A percentile compares a stretch with the other conserved stretches of the same genome.
These are phyloP conservation scores for Vanderwaltozyma tropicalis DNA, from an alignment of 805 yeast species.

Conservation along the genomic window DNA sequence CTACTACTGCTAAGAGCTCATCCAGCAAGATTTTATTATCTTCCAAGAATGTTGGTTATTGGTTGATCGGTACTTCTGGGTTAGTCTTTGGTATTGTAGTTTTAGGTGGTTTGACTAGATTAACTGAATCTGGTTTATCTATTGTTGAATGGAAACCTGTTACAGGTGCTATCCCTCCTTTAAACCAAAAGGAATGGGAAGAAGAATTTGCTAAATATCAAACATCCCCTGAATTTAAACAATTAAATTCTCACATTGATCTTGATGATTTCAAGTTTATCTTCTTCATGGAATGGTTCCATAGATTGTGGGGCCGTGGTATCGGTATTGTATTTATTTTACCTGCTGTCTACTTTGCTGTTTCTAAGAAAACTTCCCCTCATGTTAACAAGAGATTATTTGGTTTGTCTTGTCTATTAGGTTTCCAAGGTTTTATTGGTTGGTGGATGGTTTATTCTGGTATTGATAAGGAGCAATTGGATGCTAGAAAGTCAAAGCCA, in stretches of 20 bases:
- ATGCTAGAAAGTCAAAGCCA: constrained; percentile 83
- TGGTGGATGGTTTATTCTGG: constrained; percentile 99
- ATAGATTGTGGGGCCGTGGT: constrained; percentile 82
- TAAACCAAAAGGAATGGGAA: constrained; percentile 73
- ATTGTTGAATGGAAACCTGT: constrained; percentile 99
- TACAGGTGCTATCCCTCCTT: constrained; percentile 89
- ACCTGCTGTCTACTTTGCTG: constrained; percentile 79
- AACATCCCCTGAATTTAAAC: constrained; percentile 83
- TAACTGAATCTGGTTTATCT: constrained; percentile 91
- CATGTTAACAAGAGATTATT: constrained; percentile 58
- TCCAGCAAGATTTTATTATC: constrained; percentile 14
- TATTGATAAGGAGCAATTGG: constrained; percentile 65
- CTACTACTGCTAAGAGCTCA: background rate
- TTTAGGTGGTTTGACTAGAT: constrained; percentile 90
- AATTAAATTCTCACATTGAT: constrained; percentile 70
- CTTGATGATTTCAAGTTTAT: constrained; percentile 91
- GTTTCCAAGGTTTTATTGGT: constrained; percentile 90
- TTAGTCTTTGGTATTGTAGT: constrained; percentile 91
- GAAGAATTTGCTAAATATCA: constrained; percentile 72
- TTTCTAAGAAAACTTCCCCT: constrained; percentile 51
- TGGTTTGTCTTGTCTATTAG: constrained; percentile 68
- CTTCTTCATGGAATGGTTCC: constrained; percentile 96
- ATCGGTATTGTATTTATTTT: constrained; percentile 75
- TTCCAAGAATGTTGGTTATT: constrained; percentile 62
- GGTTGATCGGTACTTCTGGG: constrained; percentile 81